These are phyloP conservation scores for Lojkania enalia DNA, from an alignment of 2,329 filamentous ascomycete genomes.

Conservation along the genomic window DNA sequence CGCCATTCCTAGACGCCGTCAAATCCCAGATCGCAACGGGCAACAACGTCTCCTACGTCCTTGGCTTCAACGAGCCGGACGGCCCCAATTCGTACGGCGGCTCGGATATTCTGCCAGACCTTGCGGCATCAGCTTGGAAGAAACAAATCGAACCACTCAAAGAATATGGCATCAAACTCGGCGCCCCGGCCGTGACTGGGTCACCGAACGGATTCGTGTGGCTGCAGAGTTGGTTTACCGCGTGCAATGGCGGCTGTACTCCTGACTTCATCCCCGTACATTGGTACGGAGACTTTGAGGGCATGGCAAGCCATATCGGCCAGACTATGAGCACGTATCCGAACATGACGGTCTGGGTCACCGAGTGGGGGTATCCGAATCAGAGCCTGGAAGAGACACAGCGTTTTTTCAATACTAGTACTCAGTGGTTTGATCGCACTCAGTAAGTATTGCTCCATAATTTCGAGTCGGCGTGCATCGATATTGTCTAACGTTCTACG, in stretches of 20 bases:
- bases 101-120: slow-evolving; percentile 60
- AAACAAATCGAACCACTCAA: slow-evolving; percentile 71
- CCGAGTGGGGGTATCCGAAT: slow-evolving; percentile 69
- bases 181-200: slow-evolving; percentile 72
- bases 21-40: slow-evolving; percentile 56
- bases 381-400: slow-evolving; percentile 62
- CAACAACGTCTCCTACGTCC: slow-evolving; percentile 66
- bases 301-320: slow-evolving; percentile 68
- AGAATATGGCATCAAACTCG: slow-evolving; percentile 65
- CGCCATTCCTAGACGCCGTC: slow-evolving; percentile 64
- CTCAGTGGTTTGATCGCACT: slow-evolving; percentile 68
- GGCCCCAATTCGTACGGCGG: slow-evolving; percentile 60
- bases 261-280: slow-evolving; percentile 57
- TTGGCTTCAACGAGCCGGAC: slow-evolving; percentile 84
- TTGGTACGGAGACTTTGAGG: slow-evolving; percentile 67
- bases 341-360: slow-evolving; percentile 71
- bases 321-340: slow-evolving; percentile 55
- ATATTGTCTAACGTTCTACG: background rate
- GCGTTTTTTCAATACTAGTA: slow-evolving; percentile 67
- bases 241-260: slow-evolving; percentile 54
- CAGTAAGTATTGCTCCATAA: slow-evolving; percentile 52
- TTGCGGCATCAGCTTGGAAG: slow-evolving; percentile 71
- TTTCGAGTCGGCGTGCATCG: background rate
- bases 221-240: slow-evolving; percentile 67
- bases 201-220: slow-evolving; percentile 63